Evolutionary conservation across 257 asterid genomes (phyloP).

Genomic region (Gynochthodes officinalis): DNA sequence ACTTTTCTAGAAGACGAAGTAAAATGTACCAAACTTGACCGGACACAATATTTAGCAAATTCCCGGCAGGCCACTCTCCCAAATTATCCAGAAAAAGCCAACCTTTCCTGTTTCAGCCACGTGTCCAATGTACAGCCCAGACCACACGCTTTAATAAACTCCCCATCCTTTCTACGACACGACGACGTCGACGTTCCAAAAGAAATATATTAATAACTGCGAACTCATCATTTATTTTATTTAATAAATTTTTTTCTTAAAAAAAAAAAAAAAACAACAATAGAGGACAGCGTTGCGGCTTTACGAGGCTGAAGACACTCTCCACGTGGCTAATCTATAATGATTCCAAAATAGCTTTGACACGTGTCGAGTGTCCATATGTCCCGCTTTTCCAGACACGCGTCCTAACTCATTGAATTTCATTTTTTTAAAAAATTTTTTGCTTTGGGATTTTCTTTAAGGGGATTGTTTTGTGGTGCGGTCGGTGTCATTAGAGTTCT

Average conservation of each 20-base stretch:
- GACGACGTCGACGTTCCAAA: conserved; percentile 1
- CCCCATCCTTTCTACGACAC: conserved; percentile 11
- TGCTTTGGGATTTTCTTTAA: neutral
- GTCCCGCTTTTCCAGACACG: conserved; percentile 17
- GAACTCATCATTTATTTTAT: conserved; percentile 2
- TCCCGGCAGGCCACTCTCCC: neutral
- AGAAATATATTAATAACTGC: neutral
- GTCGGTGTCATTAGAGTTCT: neutral
- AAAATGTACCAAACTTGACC: conserved; percentile 11
- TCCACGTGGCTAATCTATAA: conserved; percentile 25
- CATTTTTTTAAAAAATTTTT: neutral
- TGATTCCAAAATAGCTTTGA: neutral
- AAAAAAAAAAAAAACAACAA: neutral
- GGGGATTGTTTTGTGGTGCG: conserved; percentile 1
- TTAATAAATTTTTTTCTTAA: too few relatives aligned
- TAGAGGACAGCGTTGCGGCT: conserved; percentile 22
- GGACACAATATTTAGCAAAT: neutral
- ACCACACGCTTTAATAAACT: neutral
- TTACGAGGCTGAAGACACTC: conserved; percentile 29
- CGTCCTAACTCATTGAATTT: conserved; percentile 3
- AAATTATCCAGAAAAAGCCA: neutral
- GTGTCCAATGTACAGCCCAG: conserved; percentile 16
- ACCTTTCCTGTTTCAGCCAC: conserved; percentile 21
- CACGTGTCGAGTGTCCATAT: conserved; percentile 18
- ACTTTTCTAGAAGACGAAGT: too few relatives aligned